phyloP scores from a whole-genome alignment of 306 rosid genomes.

The Canavalia ensiformis region DNA sequence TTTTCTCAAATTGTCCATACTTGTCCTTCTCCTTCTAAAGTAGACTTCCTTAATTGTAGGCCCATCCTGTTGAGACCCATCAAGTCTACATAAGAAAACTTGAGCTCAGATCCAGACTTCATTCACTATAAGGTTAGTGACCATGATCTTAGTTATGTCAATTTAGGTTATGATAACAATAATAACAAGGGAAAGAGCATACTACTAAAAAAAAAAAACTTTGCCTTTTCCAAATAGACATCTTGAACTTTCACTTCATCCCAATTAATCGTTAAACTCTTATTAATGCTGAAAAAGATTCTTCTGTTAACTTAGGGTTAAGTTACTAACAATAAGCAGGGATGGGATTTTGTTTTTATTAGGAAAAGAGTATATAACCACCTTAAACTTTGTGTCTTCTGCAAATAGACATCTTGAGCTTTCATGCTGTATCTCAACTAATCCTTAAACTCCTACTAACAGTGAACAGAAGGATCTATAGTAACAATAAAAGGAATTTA shows the following conservation, averaged over 20 bases:
- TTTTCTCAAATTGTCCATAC: too few relatives aligned
- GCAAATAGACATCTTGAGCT: neutral
- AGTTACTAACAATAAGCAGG: neutral
- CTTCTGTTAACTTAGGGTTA: neutral
- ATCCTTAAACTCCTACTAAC: neutral
- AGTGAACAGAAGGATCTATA: neutral
- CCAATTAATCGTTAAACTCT: neutral
- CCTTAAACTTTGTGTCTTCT: too few relatives aligned
- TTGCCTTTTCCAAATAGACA: too few relatives aligned
- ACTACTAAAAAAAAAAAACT: too few relatives aligned
- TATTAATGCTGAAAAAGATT: neutral
- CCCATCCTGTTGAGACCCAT: too few relatives aligned
- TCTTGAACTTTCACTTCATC: neutral
- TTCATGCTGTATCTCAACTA: neutral
- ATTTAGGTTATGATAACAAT: neutral
- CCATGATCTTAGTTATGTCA: neutral
- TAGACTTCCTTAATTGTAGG: too few relatives aligned
- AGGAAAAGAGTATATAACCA: neutral
- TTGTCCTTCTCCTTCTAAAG: too few relatives aligned
- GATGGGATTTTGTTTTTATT: neutral
- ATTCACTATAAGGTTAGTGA: neutral
- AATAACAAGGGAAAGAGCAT: neutral
- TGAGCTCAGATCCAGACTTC: conserved; percentile 7
- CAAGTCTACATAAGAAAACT: conserved; percentile 7
- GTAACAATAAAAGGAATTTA: neutral